Conservation (phyloP, 805 yeast species). For the Hanseniaspora mollemarum region DNA sequence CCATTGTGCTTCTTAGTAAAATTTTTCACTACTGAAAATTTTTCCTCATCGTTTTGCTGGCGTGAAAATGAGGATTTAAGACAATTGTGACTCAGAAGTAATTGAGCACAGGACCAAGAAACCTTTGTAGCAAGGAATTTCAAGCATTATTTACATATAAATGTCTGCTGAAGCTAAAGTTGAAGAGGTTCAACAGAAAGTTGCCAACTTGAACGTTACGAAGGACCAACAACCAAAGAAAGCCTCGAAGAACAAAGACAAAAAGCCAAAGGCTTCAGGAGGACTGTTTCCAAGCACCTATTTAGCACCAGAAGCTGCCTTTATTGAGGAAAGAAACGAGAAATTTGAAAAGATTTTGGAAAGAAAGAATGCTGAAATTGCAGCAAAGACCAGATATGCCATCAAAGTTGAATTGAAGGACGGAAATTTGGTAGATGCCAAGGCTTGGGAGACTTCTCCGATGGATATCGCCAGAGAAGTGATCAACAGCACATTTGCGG, state of each 20-base stretch:
- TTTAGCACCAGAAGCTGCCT: slow-evolving; percentile 71
- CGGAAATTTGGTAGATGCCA: slow-evolving; percentile 67
- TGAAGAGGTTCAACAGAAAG: slow-evolving; percentile 33
- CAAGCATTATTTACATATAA: too few species aligned
- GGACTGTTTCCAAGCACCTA: slow-evolving; percentile 26
- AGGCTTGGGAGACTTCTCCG: slow-evolving; percentile 84
- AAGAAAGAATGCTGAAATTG: slow-evolving; percentile 61
- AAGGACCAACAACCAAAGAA: slow-evolving; percentile 22
- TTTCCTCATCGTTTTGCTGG: too few species aligned
- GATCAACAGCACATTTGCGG: slow-evolving; percentile 78
- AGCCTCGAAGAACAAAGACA: slow-evolving; percentile 35
- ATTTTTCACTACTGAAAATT: too few species aligned
- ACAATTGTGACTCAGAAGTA: too few species aligned
- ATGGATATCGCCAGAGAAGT: slow-evolving; percentile 60
- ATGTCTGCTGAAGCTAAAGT: slow-evolving; percentile 20
- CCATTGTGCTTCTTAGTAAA: too few species aligned
- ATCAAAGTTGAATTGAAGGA: slow-evolving; percentile 78
- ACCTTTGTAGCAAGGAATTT: too few species aligned
- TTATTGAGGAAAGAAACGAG: slow-evolving; percentile 64
- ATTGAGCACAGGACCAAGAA: too few species aligned
- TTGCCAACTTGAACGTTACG: slow-evolving; percentile 31
- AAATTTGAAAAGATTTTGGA: slow-evolving; percentile 72
- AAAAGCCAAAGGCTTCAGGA: slow-evolving; percentile 24
- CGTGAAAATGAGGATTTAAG: too few species aligned
- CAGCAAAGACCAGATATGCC: slow-evolving; percentile 48